Evolutionary conservation across 140 eudicot genomes (phyloP), one percentile per base, ranked within the genome.

Genomic region (Bidens hawaiensis): DNA sequence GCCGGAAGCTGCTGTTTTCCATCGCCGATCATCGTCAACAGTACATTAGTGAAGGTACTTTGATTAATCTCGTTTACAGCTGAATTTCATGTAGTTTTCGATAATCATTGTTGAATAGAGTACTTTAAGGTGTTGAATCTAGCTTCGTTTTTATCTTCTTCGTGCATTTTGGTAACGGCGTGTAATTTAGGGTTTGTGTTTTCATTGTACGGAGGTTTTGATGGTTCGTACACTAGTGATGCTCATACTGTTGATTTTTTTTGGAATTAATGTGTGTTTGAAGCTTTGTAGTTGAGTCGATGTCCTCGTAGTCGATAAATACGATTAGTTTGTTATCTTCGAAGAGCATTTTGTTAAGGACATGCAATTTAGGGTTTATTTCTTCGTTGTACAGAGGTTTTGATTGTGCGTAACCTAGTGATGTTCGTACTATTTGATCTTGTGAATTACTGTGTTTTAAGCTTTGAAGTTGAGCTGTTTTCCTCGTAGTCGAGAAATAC

Each of bases 181-280:
- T n/a, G n/a, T n/a, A n/a, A n/a, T n/a, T n/a, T n/a, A 71, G 70
- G 76, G 76, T 62, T 63, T 63, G 6, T 31, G 16, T 7, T 9
- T 26, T 22, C 24, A 33, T 14, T 34, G 30, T 49, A 36, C 11
- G 59, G 46, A 41, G 42, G 76, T 51, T 38, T 46, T 16, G 26
- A 18, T 70, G 33, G 46, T 42, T 11, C 15, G 53, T 45, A 47
- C 12, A 13, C 8, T 23, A 48, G 42, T 12, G 33, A 11, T 19
- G 19, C 5, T 68, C 5, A 5, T 68, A 25, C 47, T 25, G 42
- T 53, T 53, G 43, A 18, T 6, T 0, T n/a, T 56, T 18, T 21
- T 28, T 27, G 64, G 15, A 68, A 55, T 45, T 28, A 17, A 0
- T 42, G 22, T 4, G 18, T 55, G 47, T 41, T 68, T 55, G 33